A percentile compares a stretch with the other conserved stretches of the same genome.
Conservation (phyloP, 1,284 basidiomycete genomes). For the Sporisorium exsertum region DNA sequence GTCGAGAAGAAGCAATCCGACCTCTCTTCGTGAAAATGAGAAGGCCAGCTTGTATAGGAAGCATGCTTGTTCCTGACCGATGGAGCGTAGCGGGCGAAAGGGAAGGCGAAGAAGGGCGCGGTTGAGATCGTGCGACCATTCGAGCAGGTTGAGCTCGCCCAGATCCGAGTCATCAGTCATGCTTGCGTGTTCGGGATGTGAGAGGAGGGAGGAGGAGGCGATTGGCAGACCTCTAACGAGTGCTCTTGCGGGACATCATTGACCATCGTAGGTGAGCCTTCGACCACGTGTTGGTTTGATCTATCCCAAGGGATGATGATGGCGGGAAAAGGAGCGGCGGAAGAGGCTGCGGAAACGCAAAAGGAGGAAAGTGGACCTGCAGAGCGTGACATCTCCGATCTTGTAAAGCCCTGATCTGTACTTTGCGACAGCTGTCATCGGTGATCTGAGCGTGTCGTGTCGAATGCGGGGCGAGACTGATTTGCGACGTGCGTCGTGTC, state of each 20-base stretch:
- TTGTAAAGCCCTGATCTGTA: too few species aligned
- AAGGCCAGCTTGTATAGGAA: constrained; percentile 36
- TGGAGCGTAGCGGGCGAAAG: constrained; percentile 15
- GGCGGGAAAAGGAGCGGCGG: too few species aligned
- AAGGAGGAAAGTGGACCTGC: too few species aligned
- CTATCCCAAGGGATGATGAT: too few species aligned
- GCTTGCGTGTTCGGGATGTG: neutral
- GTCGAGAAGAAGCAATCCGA: constrained; percentile 28
- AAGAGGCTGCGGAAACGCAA: too few species aligned
- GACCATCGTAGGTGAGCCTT: too few species aligned
- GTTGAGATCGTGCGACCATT: constrained; percentile 39
- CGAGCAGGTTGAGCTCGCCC: constrained; percentile 20
- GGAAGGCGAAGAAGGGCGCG: constrained; percentile 14
- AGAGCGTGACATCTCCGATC: too few species aligned
- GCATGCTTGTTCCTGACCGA: neutral
- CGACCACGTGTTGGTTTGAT: too few species aligned
- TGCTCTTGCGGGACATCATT: too few species aligned
- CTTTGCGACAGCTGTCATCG: neutral
- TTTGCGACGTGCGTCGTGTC: constrained; percentile 5
- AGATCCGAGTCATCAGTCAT: constrained; percentile 13
- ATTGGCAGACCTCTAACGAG: neutral
- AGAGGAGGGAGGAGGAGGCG: neutral
- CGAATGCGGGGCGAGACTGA: neutral
- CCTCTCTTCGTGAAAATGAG: constrained; percentile 11
- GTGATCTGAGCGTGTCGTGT: neutral